These are phyloP conservation scores for Nicotiana undulata DNA, from an alignment of 257 asterid genomes.

Conservation along the genomic window DNA sequence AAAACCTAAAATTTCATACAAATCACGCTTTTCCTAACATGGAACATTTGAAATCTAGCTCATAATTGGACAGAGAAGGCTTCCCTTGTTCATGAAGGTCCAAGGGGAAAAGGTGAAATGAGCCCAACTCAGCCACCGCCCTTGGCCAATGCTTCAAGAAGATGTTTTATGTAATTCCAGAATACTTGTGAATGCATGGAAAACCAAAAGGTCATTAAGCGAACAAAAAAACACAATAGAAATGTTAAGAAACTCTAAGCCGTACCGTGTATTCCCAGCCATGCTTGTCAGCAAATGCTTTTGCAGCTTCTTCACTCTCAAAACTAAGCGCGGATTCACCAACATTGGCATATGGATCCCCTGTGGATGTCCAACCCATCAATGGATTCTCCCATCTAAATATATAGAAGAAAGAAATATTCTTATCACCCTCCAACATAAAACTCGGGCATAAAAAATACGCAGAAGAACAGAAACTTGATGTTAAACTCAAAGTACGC, in stretches of 20 bases:
- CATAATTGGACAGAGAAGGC: neutral
- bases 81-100: neutral
- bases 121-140: neutral
- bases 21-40: neutral
- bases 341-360: conserved; percentile 93
- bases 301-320: conserved; percentile 87
- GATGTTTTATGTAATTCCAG: neutral
- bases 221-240: neutral
- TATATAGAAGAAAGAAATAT: conserved; percentile 12
- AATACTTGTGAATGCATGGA: neutral
- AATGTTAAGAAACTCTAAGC: neutral
- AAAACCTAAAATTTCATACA: neutral
- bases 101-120: neutral
- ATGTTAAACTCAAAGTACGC: neutral
- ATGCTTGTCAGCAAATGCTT: conserved; percentile 69
- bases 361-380: conserved; percentile 99
- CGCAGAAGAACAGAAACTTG: neutral
- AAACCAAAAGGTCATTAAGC: neutral
- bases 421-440: neutral
- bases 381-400: conserved; percentile 97
- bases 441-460: conserved; percentile 8
- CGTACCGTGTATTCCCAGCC: conserved; percentile 90
- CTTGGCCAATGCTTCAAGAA: neutral
- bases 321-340: conserved; percentile 82
- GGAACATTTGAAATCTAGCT: neutral